Evolutionary conservation across 768 basidiomycete genomes (phyloP), one percentile per base, ranked within the genome.

Genomic region (Harrya chromipes): DNA sequence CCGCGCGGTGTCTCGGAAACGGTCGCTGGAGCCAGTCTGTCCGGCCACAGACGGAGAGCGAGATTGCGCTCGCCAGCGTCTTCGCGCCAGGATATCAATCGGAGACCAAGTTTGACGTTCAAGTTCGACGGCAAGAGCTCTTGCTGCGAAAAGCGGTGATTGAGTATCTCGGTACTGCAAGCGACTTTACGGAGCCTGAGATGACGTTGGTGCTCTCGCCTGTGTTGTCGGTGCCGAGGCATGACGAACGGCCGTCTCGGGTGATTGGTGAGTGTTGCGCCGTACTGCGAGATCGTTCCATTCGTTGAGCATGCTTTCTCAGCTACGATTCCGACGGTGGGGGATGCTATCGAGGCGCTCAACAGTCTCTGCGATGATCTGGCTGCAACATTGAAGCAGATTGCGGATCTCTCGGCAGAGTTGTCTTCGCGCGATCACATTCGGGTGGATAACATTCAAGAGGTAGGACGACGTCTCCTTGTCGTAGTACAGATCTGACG

Each of bases 271-370:
- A 24, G 77, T 68, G 14, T 43, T n/a, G 9, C 45, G 4, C 8
- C 19, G 6, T 16, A 26, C 10, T 27, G 33, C 4, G 10, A 33
- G 20, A 6, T 24, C 4, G 39, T 29, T 10, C 12, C 29, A 3
- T 6, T 36, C 4, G 24, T 35, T 55, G 40, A 60, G 6, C 16
- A 16, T 7, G 17, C 6, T 33, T 8, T 37, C 17, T 38, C 53
- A 88, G 90, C 84, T 1, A 85, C 85, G 8, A 77, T 87, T 16
- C 90, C 90, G 10, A 87, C 84, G 0, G 72, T 92, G 4, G 85
- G 87, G 4, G 85, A 90, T 58, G 79, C 83, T 3, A 75, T 90
- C 20, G 81, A 84, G 43, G 81, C 85, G 0, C 70, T 91, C 38
- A 77, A 80, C 33, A 74, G 78, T 38, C 74, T 91, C 3, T 79